These are phyloP conservation scores for Blastobotrys arbuscula DNA, from an alignment of 1,139 yeast genomes.

Conservation along the genomic window DNA sequence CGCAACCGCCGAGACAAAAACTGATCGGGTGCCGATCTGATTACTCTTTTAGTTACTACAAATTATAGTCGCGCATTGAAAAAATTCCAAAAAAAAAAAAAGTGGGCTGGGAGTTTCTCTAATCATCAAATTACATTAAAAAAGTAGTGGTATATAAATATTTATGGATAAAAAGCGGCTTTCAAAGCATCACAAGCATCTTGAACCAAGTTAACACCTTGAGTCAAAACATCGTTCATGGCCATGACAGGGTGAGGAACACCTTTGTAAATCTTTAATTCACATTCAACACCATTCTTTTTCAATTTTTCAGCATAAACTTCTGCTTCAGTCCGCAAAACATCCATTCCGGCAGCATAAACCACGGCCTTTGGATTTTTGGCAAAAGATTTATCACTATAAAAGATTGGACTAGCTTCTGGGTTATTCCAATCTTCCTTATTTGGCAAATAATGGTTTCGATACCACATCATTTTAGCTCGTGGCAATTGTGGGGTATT, in stretches of 20 bases:
- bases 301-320: slow-evolving; percentile 40
- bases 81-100: too few relatives aligned
- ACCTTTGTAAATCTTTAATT: slow-evolving; percentile 37
- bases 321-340: slow-evolving; percentile 44
- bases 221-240: slow-evolving; percentile 41
- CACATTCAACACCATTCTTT: slow-evolving; percentile 38
- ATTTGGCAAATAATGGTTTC: slow-evolving; percentile 42
- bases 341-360: slow-evolving; percentile 44
- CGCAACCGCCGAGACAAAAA: too few relatives aligned
- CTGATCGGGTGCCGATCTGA: too few relatives aligned
- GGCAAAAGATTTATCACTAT: slow-evolving; percentile 39
- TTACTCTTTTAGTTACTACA: too few relatives aligned
- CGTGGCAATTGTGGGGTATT: slow-evolving; percentile 45
- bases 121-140: neutral
- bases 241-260: slow-evolving; percentile 48
- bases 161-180: slow-evolving; percentile 17
- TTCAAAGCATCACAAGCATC: slow-evolving; percentile 28
- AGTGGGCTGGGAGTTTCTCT: too few relatives aligned
- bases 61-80: too few relatives aligned
- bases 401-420: slow-evolving; percentile 44
- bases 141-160: neutral
- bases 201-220: slow-evolving; percentile 38
- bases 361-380: slow-evolving; percentile 42
- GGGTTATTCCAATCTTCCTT: slow-evolving; percentile 37
- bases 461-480: slow-evolving; percentile 46